Base-by-base conservation (phyloP, 148 eudicot genomes). In the Rhododendron ferrugineum region DNA sequence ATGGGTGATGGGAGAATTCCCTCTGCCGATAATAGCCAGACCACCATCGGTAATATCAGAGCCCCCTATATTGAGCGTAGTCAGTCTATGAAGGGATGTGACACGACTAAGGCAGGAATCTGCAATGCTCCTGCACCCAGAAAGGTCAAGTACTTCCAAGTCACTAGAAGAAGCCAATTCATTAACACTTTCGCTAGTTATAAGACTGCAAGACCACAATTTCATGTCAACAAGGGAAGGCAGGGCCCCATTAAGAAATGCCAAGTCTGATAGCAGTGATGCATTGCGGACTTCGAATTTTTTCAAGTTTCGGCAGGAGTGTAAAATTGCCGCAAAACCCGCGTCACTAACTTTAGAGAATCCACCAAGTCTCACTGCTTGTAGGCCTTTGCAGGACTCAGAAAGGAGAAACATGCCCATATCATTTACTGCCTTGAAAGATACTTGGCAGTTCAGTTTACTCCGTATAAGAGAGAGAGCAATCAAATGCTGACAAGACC, bases 301-400 rank as follows among this genome's bases (percentile, higher is more conserved):
- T 85, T 87, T 88, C 52, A 91, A 83, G 36, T 86, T 83, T 20
- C 6, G 82, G 84, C 93, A 90, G 23, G 91, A 86, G 49, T 85
- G 86, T 22, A 90, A 50, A 81, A 91, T 79, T 20, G 91, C 66
- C 23, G 90, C 83, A 85, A 87, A 91, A 22, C 93, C 92, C 7
- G 92, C 93, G 82, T 91, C 92, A 54, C 89, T 91, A 32, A 91
- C 91, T 87, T 68, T 85, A 49, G 91, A 88, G 78, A 91, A 90
- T 77, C 93, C 93, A 54, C 90, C 91, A 23, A 91, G 80, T 82
- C 82, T 86, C n/a, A 90, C 86, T 13, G 91, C 87, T 76, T 85
- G 88, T 56, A 91, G 89, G 58, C 88, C 83, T 83, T 58, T 81
- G 82, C 91, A 88, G 47, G 90, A 85, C 83, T 87, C 90, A 13